Evolutionary conservation across 116 monocot species (phyloP), one percentile per base, ranked within the genome.

Genomic region (Phalaenopsis hybrid): DNA sequence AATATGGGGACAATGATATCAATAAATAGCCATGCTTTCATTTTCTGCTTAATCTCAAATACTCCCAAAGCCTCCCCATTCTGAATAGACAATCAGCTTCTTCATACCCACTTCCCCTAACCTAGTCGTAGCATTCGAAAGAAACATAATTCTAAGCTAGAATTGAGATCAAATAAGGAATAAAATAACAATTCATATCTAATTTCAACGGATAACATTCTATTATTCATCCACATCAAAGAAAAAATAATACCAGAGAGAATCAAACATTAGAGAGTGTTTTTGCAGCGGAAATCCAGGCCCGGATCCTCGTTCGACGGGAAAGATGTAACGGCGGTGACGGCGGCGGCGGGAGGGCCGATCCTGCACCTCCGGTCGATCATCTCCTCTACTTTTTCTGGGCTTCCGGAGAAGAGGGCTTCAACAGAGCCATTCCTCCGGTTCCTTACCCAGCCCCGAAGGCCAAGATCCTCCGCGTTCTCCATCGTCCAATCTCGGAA

Each of bases 371-470:
- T 37, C 75, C 41, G 28, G 0, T 75, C 43, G 28, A 75, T 44
- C 43, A 75, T 75, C 41, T 75, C 75, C 44, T 37, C 75, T 17
- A 75, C 75, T 8, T 23, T 18, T 0, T 8, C 75, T 43, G 44
- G 16, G 20, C 17, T 34, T 31, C 75, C 75, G 44, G 75, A 75
- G 75, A 75, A 75, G 44, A 75, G 34, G 41, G 44, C 75, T 44
- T 75, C 75, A 18, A 75, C 75, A 34, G 75, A 75, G 75, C 75
- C 75, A 34, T 75, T 45, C 44, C 75, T 31, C 44, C 75, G 75
- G 75, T 75, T 75, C 44, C 75, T 43, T 18, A 75, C 75, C 75
- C 75, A 75, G 45, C 75, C 75, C 13, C 41, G 25, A 1, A 65
- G 65, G 0, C 65, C 65, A 25, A 65, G 65, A 20, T 65, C 65